A percentile compares a stretch with the other conserved stretches of the same genome.
Evolutionary conservation across 192 early-diverging fungal species (phyloP).

Genomic region (Funneliformis geosporum): DNA sequence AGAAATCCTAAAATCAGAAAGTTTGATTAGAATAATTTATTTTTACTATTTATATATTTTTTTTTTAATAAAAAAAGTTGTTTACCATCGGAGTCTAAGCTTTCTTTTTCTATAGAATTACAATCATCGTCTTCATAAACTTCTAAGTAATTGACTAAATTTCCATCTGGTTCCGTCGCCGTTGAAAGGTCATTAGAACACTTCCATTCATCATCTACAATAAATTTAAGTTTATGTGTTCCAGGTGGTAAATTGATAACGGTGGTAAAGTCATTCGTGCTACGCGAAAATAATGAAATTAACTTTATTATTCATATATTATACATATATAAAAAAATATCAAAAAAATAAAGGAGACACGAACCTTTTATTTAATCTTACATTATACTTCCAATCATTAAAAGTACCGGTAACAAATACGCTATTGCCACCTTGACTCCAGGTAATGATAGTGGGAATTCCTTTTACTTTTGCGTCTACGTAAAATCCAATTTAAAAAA

Average conservation of each 20-base stretch:
- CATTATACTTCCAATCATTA: slow-evolving; percentile 96
- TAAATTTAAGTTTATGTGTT: slow-evolving; percentile 95
- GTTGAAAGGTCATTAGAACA: slow-evolving; percentile 89
- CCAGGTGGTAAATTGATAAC: slow-evolving; percentile 90
- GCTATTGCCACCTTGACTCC: slow-evolving; percentile 77
- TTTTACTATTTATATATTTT: no score
- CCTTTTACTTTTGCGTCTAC: slow-evolving; percentile 5
- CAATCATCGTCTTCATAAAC: slow-evolving; percentile 76
- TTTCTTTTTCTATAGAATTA: slow-evolving; percentile 40
- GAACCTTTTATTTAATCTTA: slow-evolving; percentile 70
- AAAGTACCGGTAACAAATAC: slow-evolving; percentile 97
- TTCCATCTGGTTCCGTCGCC: slow-evolving; percentile 92
- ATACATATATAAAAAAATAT: background rate
- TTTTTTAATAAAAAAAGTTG: background rate
- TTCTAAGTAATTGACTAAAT: slow-evolving; percentile 93
- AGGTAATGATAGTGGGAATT: slow-evolving; percentile 90
- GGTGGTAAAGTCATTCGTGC: slow-evolving; percentile 74
- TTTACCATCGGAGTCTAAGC: slow-evolving; percentile 31
- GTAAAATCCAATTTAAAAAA: background rate
- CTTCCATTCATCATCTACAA: slow-evolving; percentile 98
- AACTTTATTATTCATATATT: background rate
- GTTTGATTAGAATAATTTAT: background rate
- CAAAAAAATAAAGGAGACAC: slow-evolving; percentile 33
- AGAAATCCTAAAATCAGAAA: background rate
- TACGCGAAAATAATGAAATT: slow-evolving; percentile 28